Evolutionary conservation across 805 yeast species (phyloP).

Genomic region (Metschnikowia vanudenii): DNA sequence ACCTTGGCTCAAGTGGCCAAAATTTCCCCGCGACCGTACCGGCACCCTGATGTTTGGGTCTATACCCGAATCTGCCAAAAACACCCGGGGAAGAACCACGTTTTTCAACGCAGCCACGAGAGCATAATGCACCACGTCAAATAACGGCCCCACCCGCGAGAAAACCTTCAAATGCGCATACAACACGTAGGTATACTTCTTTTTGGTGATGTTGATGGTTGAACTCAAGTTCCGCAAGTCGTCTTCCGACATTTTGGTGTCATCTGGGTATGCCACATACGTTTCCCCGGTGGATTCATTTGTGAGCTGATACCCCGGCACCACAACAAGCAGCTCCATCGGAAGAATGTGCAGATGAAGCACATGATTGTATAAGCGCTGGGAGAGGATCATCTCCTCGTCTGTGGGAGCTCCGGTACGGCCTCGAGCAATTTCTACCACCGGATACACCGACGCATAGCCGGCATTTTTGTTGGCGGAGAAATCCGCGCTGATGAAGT

Average conservation of each 20-base stretch:
- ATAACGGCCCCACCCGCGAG: conserved; percentile 78
- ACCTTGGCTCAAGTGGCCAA: conserved; percentile 45
- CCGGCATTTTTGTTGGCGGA: conserved; percentile 13
- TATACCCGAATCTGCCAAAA: conserved; percentile 53
- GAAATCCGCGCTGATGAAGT: conserved; percentile 24
- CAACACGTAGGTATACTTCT: conserved; percentile 46
- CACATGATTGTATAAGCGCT: conserved; percentile 58
- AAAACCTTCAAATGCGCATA: conserved; percentile 75
- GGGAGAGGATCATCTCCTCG: conserved; percentile 78
- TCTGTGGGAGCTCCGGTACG: conserved; percentile 77
- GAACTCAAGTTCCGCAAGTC: conserved; percentile 22
- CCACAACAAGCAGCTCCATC: conserved; percentile 15
- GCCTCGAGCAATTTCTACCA: conserved; percentile 75
- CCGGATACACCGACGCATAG: conserved; percentile 56
- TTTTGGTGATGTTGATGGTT: conserved; percentile 20
- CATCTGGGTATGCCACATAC: conserved; percentile 59
- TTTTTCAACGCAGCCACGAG: conserved; percentile 59
- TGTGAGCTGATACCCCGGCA: conserved; percentile 19
- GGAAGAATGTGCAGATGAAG: conserved; percentile 55
- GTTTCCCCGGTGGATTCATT: conserved; percentile 18
- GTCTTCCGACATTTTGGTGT: conserved; percentile 25
- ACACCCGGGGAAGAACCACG: conserved; percentile 65
- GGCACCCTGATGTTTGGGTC: conserved; percentile 52
- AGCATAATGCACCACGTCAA: conserved; percentile 73
- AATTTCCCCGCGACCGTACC: conserved; percentile 50